These are phyloP conservation scores for Linum lewisii DNA, from an alignment of 345 rosid species.

Conservation along the genomic window DNA sequence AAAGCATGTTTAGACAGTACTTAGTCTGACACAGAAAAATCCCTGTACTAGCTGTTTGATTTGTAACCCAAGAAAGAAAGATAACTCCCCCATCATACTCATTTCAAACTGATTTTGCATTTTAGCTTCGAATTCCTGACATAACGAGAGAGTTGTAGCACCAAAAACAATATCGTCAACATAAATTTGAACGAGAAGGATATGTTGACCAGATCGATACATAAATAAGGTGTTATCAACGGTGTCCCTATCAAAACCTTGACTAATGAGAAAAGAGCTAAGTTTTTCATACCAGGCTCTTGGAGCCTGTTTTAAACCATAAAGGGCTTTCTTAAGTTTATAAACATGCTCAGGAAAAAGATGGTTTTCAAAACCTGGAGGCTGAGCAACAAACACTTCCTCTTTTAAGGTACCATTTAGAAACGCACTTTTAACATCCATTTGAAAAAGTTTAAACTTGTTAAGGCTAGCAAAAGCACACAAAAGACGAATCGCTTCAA, in stretches of 20 bases:
- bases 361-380: background rate
- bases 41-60: too few relatives aligned
- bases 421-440: background rate
- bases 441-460: background rate
- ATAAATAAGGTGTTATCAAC: background rate
- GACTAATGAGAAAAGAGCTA: background rate
- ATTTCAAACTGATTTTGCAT: too few relatives aligned
- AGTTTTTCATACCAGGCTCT: background rate
- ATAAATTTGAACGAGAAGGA: background rate
- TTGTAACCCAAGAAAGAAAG: too few relatives aligned
- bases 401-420: background rate
- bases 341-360: background rate
- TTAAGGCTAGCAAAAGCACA: background rate
- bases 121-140: too few relatives aligned
- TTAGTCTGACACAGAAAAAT: too few relatives aligned
- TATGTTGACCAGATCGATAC: background rate
- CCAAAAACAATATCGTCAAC: background rate
- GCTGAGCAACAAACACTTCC: background rate
- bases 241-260: background rate
- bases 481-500: background rate
- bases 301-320: background rate
- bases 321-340: background rate
- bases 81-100: too few relatives aligned
- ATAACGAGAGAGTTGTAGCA: too few relatives aligned
- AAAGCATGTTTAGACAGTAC: too few relatives aligned